Evolutionary conservation across 83 land plant species (phyloP), one percentile per base, ranked within the genome.

Genomic region (Isoetes engelmannii): DNA sequence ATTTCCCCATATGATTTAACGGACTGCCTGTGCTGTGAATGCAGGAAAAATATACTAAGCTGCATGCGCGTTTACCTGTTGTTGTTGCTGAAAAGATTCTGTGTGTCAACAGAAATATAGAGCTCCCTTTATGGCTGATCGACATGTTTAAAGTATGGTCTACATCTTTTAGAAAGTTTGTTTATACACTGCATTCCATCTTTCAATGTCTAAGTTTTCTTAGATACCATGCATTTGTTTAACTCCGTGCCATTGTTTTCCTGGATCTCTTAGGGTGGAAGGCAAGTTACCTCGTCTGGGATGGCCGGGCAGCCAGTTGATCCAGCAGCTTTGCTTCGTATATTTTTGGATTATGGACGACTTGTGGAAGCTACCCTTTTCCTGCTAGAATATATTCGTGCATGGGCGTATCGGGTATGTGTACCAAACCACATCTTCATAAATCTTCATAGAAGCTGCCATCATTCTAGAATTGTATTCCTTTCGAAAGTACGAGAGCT

Each of bases 91-190:
- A 90, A 63, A 83, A 93, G 43, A 84, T 95, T 72, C 85, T 95
- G 45, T 73, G 68, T 43, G 73, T 78, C 5, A 92, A 95, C 76
- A 82, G 86, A 56, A 86, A 86, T 55, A 85, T 95, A 77, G 91
- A 95, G 63, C 77, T 95, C 65, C 99, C 99, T 12, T 80, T 88
- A 46, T 95, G 99, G 99, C 80, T 95, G 48, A 85, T 88, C 61
- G 78, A 85, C 44, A 86, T 84, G 77, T 85, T 95, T 59, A 95
- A 95, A 92, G 98, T 89, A 80, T 56, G 69, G 20, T 46, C 12
- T 4, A 44, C 10, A n/a, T 68, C 21, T 15, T 4, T 50, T 58
- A 41, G 37, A 20, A 18, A 21, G 42, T 44, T 7, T 6, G 17
- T 21, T n/a, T 21, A 63, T 7, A 4, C 10, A 37, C 46, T 20